Evolutionary conservation across 2,329 filamentous ascomycete species (phyloP), one percentile per base, ranked within the genome.

Genomic region (Calcarisporium arbuscula): DNA sequence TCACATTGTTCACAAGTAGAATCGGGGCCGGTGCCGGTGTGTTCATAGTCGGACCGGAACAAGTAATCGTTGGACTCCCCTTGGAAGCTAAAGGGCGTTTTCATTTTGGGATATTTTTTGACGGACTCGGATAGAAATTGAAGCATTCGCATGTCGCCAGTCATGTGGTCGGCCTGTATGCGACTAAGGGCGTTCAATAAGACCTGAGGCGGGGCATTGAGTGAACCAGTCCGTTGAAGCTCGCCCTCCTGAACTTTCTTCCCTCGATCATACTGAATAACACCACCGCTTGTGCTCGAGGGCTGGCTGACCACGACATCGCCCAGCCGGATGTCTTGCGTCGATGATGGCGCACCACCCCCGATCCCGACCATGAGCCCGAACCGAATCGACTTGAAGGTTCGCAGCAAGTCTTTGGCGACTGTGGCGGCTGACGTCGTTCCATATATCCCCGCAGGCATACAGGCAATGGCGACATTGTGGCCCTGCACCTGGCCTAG

Each of bases 291-390:
- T 4, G 15, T 15, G 6, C 19, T 12, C 4, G 18, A 20, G 9
- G 33, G 33, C 9, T 11, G 22, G 10, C 27, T 30, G 4, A 35
- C 33, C 6, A 35, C 33, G 5, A 35, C 27, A 8, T 35, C 33
- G 5, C 33, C 33, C 6, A 35, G 9, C 4, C 26, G 17, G 12
- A 35, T 25, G 18, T 35, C 33, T 10, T 30, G 6, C n/a, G 19
- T 15, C 16, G 25, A 19, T 16, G 16, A 19, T 8, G 33, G 33
- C 8, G 19, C 33, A 4, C 33, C 33, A 9, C 33, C 27, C 11
- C 26, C 33, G 10, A 35, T 30, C 8, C 33, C 33, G 10, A 35
- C 33, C 33, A 35, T 28, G 8, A 35, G 26, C 5, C 27, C 27
- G n/a, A 35, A 29, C 15, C 33, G 33, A 14, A 35, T 35, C 9